Evolutionary conservation across 2,329 filamentous ascomycete species (phyloP).

Genomic region (Sporothrix luriei): DNA sequence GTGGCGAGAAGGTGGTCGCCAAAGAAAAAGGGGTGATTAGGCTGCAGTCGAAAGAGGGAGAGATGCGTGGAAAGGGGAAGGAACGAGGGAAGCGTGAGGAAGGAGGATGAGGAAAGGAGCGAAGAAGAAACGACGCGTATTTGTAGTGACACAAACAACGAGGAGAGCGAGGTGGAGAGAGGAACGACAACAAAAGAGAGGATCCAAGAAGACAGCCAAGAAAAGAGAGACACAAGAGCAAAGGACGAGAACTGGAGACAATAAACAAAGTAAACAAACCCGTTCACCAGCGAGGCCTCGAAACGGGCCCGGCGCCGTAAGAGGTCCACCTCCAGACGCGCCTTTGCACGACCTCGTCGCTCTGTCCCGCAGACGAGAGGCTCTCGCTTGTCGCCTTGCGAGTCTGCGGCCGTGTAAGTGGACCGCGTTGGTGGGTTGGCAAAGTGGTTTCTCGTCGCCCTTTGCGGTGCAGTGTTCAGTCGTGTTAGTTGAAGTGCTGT

Average conservation of each 20-base stretch:
- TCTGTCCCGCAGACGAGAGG: neutral
- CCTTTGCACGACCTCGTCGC: neutral
- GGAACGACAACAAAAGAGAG: neutral
- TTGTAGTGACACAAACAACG: neutral
- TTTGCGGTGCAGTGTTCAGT: too few relatives aligned
- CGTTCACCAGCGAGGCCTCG: neutral
- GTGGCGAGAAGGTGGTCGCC: neutral
- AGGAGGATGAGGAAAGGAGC: neutral
- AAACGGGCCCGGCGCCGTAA: neutral
- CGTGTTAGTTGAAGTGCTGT: conserved; percentile 14
- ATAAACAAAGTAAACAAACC: conserved; percentile 23
- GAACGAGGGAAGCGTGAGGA: neutral
- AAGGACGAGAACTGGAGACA: neutral
- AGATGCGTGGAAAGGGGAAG: neutral
- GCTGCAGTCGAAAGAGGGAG: neutral
- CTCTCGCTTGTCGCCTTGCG: neutral
- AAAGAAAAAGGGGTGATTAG: neutral
- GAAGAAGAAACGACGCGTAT: conserved; percentile 12
- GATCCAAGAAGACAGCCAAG: neutral
- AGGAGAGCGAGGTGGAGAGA: neutral
- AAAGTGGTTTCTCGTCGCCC: neutral
- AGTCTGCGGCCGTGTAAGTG: neutral
- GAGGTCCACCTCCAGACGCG: conserved; percentile 14
- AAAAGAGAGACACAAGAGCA: neutral
- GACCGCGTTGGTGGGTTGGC: neutral